Evolutionary conservation across 202 grass and related monocot genomes (phyloP), one percentile per base, ranked within the genome.

Genomic region (Schoenoplectus tabernaemontani): DNA sequence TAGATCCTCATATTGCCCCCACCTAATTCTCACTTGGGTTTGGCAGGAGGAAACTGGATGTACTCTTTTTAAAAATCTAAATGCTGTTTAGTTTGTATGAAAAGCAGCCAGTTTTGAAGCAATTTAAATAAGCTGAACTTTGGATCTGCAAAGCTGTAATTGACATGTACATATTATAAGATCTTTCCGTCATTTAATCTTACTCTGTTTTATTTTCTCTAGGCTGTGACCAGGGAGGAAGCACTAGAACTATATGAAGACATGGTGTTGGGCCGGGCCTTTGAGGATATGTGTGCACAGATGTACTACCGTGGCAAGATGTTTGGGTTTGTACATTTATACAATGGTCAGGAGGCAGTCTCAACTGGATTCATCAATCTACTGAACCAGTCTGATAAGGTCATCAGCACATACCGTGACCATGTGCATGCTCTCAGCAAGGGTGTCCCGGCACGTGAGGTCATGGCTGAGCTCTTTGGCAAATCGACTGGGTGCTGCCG

Each of bases 291-390:
- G 96, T 96, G 96, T 0, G 92, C 96, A 0, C 96, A 99, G 81
- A 99, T 99, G 96, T 99, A 99, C 82, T 99, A 99, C 79, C 89
- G 96, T 12, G 96, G 96, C 58, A 99, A 96, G 83, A 99, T 99
- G 96, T 99, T 99, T 83, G 96, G 96, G 15, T 99, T 99, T 0
- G 96, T 99, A 48, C 96, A 99, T 83, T 86, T 99, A 34, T 99
- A 99, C 86, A 99, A 99, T 0, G 96, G 96, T 4, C 96, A 99
- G 82, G 96, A 99, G 74, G 96, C 96, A 2, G 90, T 99, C 34
- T 96, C 96, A 81, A 99, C 92, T 0, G 96, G 96, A 26, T 99
- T 99, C 58, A 99, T 99, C 50, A 93, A 93, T 79, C 88, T 89
- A 54, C 88, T 99, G 32, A 87, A 93, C 83, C 80, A 89, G 37